Base-by-base conservation (phyloP, 2,329 filamentous ascomycete genomes). In the Pyrenophora seminiperda region DNA sequence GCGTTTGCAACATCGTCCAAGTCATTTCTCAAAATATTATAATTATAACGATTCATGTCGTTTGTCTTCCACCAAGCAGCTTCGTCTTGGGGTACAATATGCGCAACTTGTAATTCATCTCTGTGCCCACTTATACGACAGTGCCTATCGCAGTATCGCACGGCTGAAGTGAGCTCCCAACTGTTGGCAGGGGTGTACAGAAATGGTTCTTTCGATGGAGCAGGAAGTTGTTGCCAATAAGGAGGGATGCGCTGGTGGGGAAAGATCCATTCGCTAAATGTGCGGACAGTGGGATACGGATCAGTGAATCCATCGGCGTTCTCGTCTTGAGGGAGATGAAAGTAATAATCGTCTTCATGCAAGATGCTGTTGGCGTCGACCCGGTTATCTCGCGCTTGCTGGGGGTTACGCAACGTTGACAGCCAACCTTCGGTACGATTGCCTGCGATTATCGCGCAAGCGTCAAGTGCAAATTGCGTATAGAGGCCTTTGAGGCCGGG, bases 1-100 rank as follows among this genome's bases (percentile, higher is more conserved):
- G 52, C 46, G 37, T 61, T 62, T 9, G 41, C 43, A 9, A 45
- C 15, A 44, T 61, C 54, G 40, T 61, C 43, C 19, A 54, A n/a
- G n/a, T 43, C 43, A 24, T 43, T 44, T 30, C 40, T 41, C 15
- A 24, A 30, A n/a, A n/a, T n/a, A 22, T 41, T 41, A 18, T 37
- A n/a, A 41, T 50, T 50, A 32, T 56, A 53, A 24, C 32, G 32
- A 6, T 41, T 53, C 49, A 56, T 53, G 9, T 15, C 38, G 39
- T 56, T 56, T 5, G 38, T 40, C 20, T 36, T 41, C 53, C 45
- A 56, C 53, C 45, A 56, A 13, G 50, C 41, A 10, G 33, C 11
- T 50, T 56, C 53, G 6, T 39, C 41, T 34, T 50, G 53, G 13
- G 53, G 53, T 17, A 39, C 42, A 32, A 56, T 53, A 33, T 53